phyloP scores from a whole-genome alignment of 805 yeast species.

The Huiozyma sinensis region DNA sequence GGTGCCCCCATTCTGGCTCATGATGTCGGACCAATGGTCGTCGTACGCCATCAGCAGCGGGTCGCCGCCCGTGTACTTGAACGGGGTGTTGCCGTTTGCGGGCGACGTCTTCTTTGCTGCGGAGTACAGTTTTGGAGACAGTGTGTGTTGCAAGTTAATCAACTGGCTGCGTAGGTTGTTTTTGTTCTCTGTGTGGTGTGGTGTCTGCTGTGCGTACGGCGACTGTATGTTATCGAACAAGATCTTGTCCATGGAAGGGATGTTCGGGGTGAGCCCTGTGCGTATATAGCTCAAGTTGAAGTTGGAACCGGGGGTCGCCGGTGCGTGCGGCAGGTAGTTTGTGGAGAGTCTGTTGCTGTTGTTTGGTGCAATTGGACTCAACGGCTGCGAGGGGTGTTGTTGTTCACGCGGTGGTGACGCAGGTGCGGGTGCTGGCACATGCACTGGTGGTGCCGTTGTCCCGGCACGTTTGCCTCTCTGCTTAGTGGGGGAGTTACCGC shows the following conservation, averaged over 20 bases:
- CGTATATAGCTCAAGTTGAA: neutral
- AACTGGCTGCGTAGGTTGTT: too few relatives aligned
- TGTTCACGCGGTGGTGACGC: too few relatives aligned
- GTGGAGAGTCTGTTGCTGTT: constrained; percentile 1
- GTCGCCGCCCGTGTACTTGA: constrained; percentile 25
- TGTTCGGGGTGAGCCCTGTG: constrained; percentile 14
- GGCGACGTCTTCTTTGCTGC: constrained; percentile 6
- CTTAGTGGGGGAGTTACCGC: neutral
- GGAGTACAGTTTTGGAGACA: constrained; percentile 3
- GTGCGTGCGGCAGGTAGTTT: neutral
- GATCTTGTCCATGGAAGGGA: constrained; percentile 14
- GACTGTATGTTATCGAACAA: constrained; percentile 3
- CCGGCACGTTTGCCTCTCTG: neutral
- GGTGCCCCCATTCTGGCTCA: neutral
- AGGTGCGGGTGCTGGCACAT: too few relatives aligned
- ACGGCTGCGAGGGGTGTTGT: too few relatives aligned
- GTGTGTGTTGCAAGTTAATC: constrained; percentile 3
- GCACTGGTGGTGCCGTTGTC: constrained; percentile 4
- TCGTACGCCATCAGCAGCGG: constrained; percentile 24
- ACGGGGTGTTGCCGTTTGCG: constrained; percentile 12
- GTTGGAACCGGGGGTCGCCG: constrained; percentile 1
- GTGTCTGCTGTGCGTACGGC: too few relatives aligned
- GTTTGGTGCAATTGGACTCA: neutral
- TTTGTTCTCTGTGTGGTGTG: too few relatives aligned
- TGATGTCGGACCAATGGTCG: constrained; percentile 13